Percentiles rank a stretch among this genome's conserved stretches.
Evolutionary conservation across 2,329 filamentous ascomycete species (phyloP).

Genomic region (Sporothrix mexicana): DNA sequence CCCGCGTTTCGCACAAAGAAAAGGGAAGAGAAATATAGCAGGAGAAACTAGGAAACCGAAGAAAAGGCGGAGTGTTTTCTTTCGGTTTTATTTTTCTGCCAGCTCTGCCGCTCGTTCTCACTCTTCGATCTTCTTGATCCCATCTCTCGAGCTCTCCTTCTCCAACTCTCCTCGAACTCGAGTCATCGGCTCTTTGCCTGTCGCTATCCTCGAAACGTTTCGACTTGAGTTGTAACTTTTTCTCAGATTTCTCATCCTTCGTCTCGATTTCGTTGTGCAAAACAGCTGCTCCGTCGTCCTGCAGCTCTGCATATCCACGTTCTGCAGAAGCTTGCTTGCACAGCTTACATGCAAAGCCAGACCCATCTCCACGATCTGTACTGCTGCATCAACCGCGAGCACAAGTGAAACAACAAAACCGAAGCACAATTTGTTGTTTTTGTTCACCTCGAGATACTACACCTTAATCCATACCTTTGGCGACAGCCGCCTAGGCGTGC

Average conservation of each 20-base stretch:
- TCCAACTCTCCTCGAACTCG: neutral
- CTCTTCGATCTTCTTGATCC: neutral
- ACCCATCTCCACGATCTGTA: neutral
- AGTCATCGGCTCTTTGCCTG: neutral
- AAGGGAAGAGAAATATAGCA: neutral
- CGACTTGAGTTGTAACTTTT: slow-evolving; percentile 3
- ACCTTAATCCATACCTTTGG: neutral
- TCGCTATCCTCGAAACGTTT: neutral
- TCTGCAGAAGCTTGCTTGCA: neutral
- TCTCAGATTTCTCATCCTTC: neutral
- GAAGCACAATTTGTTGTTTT: neutral
- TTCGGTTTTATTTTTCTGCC: neutral
- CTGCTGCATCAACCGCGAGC: neutral
- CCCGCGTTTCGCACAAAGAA: slow-evolving; percentile 24
- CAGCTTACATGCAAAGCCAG: neutral
- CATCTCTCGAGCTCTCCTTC: neutral
- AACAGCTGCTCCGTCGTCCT: neutral
- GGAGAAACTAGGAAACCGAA: neutral
- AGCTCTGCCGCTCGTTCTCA: neutral
- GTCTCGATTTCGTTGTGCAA: neutral
- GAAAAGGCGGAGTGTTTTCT: neutral
- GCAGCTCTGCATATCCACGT: neutral
- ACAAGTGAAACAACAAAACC: neutral
- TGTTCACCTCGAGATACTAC: neutral
- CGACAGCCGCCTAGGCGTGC: neutral